Percentiles rank a stretch among this genome's conserved stretches.
These are phyloP conservation scores for Hirschfeldia incana DNA, from an alignment of 345 rosid species.

Conservation along the genomic window DNA sequence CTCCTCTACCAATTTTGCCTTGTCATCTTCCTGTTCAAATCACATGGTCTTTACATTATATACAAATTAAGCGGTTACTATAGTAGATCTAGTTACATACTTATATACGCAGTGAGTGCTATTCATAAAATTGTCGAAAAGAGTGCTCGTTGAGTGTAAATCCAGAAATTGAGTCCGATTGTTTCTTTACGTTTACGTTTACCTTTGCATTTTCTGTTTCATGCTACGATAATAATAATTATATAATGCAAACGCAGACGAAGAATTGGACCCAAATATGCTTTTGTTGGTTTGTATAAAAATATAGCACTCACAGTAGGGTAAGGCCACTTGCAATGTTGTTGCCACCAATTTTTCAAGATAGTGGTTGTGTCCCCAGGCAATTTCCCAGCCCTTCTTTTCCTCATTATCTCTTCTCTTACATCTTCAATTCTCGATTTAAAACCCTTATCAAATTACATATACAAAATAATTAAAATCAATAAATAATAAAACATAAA, in stretches of 20 bases:
- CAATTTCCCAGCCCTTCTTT: conserved; percentile 93
- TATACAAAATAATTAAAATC: too few relatives aligned
- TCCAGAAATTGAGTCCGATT: neutral
- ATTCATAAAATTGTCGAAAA: too few relatives aligned
- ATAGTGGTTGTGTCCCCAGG: conserved; percentile 98
- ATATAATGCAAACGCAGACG: neutral
- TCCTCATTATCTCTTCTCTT: conserved; percentile 92
- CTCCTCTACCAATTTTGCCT: conserved; percentile 96
- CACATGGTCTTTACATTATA: neutral
- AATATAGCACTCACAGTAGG: conserved; percentile 56
- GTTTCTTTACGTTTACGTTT: neutral
- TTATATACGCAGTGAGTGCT: too few relatives aligned
- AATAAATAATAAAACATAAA: neutral
- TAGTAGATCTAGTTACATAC: too few relatives aligned
- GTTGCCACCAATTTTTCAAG: conserved; percentile 96
- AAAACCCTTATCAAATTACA: too few relatives aligned
- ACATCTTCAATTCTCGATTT: conserved; percentile 95
- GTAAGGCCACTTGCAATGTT: conserved; percentile 97
- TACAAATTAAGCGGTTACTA: too few relatives aligned
- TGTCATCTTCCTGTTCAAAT: conserved; percentile 85
- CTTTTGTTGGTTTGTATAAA: neutral
- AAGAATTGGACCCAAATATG: neutral
- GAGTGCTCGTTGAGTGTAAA: neutral
- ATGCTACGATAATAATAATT: too few relatives aligned
- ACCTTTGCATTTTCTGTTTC: too few relatives aligned